Evolutionary conservation across 2,329 filamentous ascomycete species (phyloP).

Genomic region (Microcyclospora pomicola): DNA sequence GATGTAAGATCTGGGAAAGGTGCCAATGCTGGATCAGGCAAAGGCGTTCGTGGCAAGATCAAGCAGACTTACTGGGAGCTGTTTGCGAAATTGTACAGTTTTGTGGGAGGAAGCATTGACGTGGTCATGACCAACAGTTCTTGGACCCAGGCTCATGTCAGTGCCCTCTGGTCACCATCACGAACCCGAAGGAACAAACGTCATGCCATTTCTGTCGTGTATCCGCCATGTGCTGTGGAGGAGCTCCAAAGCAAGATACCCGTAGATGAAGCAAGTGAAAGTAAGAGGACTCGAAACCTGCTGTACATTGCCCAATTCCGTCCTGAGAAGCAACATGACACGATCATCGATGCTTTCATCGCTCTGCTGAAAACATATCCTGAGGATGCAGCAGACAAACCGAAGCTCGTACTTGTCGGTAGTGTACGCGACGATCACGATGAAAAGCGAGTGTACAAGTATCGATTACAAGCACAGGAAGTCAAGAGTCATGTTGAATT

Average conservation of each 20-base stretch:
- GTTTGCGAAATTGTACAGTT: conserved; percentile 72
- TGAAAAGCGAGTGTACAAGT: conserved; percentile 71
- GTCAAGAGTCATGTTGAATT: conserved; percentile 79
- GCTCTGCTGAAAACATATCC: conserved; percentile 50
- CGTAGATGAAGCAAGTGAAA: conserved; percentile 55
- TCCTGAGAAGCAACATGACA: conserved; percentile 87
- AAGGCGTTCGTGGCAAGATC: conserved; percentile 51
- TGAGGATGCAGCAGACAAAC: conserved; percentile 27
- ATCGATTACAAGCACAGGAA: conserved; percentile 70
- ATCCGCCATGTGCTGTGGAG: conserved; percentile 80
- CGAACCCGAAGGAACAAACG: conserved; percentile 35
- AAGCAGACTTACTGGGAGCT: conserved; percentile 79
- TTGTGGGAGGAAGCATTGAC: conserved; percentile 71
- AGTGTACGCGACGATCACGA: conserved; percentile 79
- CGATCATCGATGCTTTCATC: conserved; percentile 75
- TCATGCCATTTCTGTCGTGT: conserved; percentile 59
- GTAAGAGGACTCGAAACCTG: conserved; percentile 54
- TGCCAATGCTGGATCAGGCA: conserved; percentile 70
- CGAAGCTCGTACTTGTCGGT: conserved; percentile 69
- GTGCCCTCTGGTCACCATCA: conserved; percentile 56
- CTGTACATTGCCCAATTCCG: conserved; percentile 96
- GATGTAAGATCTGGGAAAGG: conserved; percentile 41
- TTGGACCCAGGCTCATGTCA: conserved; percentile 81
- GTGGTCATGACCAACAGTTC: conserved; percentile 95
- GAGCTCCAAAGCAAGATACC: conserved; percentile 66